phyloP scores from a whole-genome alignment of 148 eudicot genomes.

The Amaranthus hypochondriacus region DNA sequence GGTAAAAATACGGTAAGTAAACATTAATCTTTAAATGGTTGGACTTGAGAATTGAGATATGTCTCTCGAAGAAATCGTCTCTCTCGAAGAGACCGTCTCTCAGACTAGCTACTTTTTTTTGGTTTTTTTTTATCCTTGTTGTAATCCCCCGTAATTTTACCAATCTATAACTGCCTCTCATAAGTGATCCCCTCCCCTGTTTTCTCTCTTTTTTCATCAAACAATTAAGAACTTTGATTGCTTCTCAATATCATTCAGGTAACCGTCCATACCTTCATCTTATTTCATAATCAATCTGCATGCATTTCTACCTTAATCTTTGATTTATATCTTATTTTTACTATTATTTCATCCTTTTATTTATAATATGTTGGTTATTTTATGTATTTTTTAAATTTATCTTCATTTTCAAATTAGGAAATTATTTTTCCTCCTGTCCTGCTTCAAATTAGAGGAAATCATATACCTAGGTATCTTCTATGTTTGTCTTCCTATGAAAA shows the following conservation, averaged over 20 bases:
- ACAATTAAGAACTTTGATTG: neutral
- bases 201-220: conserved; percentile 9
- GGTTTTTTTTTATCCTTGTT: neutral
- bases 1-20: too few relatives aligned
- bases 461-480: too few relatives aligned
- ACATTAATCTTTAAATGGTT: too few relatives aligned
- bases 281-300: neutral
- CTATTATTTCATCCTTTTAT: neutral
- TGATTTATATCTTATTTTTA: too few relatives aligned
- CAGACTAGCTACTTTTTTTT: neutral
- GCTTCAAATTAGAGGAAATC: too few relatives aligned
- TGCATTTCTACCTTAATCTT: conserved; percentile 10
- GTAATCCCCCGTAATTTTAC: neutral
- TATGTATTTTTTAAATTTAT: neutral
- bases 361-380: neutral
- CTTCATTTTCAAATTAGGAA: too few relatives aligned
- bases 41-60: too few relatives aligned
- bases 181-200: conserved; percentile 1
- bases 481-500: too few relatives aligned
- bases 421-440: too few relatives aligned
- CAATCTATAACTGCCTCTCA: neutral
- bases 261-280: neutral
- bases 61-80: too few relatives aligned
- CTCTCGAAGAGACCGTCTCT: too few relatives aligned
- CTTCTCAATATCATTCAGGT: conserved; percentile 7